Percentiles rank a stretch among this genome's conserved stretches.
Conservation (phyloP, 805 yeast species). For the Candida tibetensis region DNA sequence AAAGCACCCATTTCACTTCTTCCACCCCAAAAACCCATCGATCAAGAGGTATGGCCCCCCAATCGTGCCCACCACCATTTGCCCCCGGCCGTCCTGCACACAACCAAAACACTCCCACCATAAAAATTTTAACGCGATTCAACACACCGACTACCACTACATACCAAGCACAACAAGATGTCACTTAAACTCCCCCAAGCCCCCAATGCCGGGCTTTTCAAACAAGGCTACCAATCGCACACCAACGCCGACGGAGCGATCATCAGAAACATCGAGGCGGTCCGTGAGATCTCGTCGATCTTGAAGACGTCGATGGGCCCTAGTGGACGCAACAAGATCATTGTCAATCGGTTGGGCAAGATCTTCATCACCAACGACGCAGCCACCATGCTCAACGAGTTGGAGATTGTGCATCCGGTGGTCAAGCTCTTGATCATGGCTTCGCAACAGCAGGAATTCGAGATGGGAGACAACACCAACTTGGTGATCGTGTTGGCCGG, state of each 20-base stretch:
- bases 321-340: slow-evolving; percentile 93
- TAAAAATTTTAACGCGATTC: background rate
- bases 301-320: slow-evolving; percentile 96
- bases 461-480: slow-evolving; percentile 96
- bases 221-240: slow-evolving; percentile 89
- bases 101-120: too few relatives aligned
- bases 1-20: too few relatives aligned
- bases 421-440: slow-evolving; percentile 96
- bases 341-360: slow-evolving; percentile 83
- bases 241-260: slow-evolving; percentile 93
- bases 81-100: too few relatives aligned
- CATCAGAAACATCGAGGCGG: slow-evolving; percentile 87
- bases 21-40: too few relatives aligned
- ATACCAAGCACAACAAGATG: slow-evolving; percentile 56
- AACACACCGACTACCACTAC: too few relatives aligned
- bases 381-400: slow-evolving; percentile 92
- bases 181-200: slow-evolving; percentile 88
- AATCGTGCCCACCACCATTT: too few relatives aligned
- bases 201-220: slow-evolving; percentile 90
- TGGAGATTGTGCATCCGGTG: slow-evolving; percentile 95
- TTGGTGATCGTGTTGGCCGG: slow-evolving; percentile 91
- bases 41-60: too few relatives aligned
- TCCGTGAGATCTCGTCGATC: slow-evolving; percentile 88
- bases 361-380: slow-evolving; percentile 94
- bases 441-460: slow-evolving; percentile 92